Evolutionary conservation across 2,329 filamentous ascomycete species (phyloP), one percentile per base, ranked within the genome.

Genomic region (Fusarium duplospermum): DNA sequence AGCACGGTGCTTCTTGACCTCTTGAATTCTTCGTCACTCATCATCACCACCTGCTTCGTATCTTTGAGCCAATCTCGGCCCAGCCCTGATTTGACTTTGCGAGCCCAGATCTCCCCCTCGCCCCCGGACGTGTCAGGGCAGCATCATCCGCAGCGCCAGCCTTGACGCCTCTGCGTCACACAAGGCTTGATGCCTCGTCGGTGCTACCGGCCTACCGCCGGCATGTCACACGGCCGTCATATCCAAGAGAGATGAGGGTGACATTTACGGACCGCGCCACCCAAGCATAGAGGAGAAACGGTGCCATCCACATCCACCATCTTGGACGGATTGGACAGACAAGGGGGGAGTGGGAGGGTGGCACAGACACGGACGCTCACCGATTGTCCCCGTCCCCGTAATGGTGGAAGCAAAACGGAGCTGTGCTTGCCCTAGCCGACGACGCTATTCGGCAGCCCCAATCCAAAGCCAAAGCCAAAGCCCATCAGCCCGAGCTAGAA

Each of bases 401-500:
- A 62, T 31, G 45, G 64, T 40, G 40, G 56, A 56, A 38, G 47
- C 57, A 56, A 38, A 66, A 60, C 45, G 54, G 68, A 62, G 45
- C 63, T 54, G 58, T 54, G 63, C 36, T 63, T 54, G 33, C 31
- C 35, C 9, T 42, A 56, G 64, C 27, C 35, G 35, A 54, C 36
- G 45, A 54, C n/a, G 22, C 42, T 54, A 66, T 47, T 22, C 45
- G 16, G 14, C 16, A 57, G 40, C 14, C 52, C 54, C 54, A 71
- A 64, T 47, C 18, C 38, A 60, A 50, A 71, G 67, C 47, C 69
- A 47, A 71, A 64, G 40, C 18, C 38, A 60, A 50, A 71, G 67
- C 47, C 71, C 69, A 71, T 60, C 67, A 67, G 62, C 65, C 45
- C 52, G 59, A 74, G 74, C 76, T 77, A 77, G 76, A 77, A 78